Base-by-base conservation (phyloP, 2,329 filamentous ascomycete genomes). In the Claviceps digitariae region DNA sequence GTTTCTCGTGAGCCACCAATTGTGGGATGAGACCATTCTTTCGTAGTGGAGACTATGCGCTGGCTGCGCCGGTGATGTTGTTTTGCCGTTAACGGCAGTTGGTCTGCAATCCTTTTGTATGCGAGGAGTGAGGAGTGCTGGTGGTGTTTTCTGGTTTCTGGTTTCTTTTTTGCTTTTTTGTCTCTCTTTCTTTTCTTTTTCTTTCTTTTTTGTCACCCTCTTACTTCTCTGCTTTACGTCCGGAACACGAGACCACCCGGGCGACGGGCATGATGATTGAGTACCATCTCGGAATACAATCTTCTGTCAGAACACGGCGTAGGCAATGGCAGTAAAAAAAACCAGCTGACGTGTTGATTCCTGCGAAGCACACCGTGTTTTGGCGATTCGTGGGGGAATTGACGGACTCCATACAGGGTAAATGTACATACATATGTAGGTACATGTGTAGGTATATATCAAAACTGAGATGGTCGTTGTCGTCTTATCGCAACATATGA, bases 51-150 rank as follows among this genome's bases (percentile, higher is more conserved):
- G 41, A 29, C 43, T 5, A 47, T 52, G 41, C 27, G 27, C 41
- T 46, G 40, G 20, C 50, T 23, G 41, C 31, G 38, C 15, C 34
- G 34, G 17, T 43, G 38, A 47, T n/a, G 8, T 46, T 17, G 25
- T 40, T 23, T 52, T 36, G 41, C 50, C 29, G 41, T 45, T 52
- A 47, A 46, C 23, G 41, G 50, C 50, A 52, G 50, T 46, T 52
- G 4, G 20, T 15, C 10, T 36, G 46, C 46, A 34, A 12, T 15
- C 23, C 29, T 50, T 9, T 20, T 20, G 9, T 17, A 13, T 17
- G 6, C n/a, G 36, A n/a, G 36, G 21, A 38, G 47, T 13, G 7
- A 2, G n/a, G 15, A 21, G 25, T 15, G 41, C 23, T 44, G 41
- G 44, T 23, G 20, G 43, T 27, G 23, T 27, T 46, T 17, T 27